Base-by-base conservation (phyloP, 2,329 filamentous ascomycete species). In the Plenodomus biglobosus region DNA sequence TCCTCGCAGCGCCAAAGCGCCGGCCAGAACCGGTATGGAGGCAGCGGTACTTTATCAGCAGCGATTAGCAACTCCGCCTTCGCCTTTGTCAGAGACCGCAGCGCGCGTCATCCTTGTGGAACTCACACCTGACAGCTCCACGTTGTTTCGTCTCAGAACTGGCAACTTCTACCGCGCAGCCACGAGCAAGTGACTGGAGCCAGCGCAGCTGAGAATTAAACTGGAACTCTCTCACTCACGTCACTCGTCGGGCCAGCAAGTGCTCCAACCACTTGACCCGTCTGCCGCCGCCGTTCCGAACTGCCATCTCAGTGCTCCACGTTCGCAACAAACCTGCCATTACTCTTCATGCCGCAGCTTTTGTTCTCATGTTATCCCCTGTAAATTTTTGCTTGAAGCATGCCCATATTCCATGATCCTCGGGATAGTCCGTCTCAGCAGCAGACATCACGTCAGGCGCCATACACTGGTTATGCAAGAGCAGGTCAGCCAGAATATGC, bases 341-440 rank as follows among this genome's bases (percentile, higher is more conserved):
- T 42, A 32, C 46, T 42, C 36, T 40, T 43, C 36, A 30, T 20
- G 40, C 21, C 36, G 38, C 39, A 42, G 40, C 46, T 20, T 43
- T 24, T 50, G 52, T 60, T 50, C 57, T 50, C 50, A 70, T 71
- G 68, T 54, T 59, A 35, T 59, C 49, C 40, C 24, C 38, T 45
- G 52, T 50, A 30, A 51, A 45, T 43, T 40, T 21, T 45, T 49
- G 48, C 53, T 56, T 48, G 44, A 52, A 65, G 39, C 47, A 73
- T 73, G 70, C 70, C 70, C 50, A 71, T 73, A 48, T 73, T 72
- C 52, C 70, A 73, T 68, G 69, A 72, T 59, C 62, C 62, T 32
- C 48, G 58, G 59, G 68, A 66, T 18, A 49, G 50, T 51, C 62
- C 59, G 48, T 61, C 65, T 35, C 45, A 49, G 50, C 56, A 46